These are phyloP conservation scores for Capronia epimyces DNA, from an alignment of 2,329 filamentous ascomycete genomes.

Conservation along the genomic window DNA sequence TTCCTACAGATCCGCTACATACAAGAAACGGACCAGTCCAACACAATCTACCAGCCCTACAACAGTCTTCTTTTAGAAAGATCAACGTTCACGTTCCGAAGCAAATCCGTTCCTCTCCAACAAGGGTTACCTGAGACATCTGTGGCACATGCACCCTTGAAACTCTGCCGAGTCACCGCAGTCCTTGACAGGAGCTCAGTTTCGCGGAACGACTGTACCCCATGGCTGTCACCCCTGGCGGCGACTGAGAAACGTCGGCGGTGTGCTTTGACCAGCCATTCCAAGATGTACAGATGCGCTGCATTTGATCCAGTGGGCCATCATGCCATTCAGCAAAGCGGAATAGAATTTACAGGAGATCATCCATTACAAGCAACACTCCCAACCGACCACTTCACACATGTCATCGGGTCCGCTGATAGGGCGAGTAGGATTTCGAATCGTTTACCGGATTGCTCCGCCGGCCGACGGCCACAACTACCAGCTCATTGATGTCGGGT, in stretches of 20 bases:
- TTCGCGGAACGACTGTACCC: no score
- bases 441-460: constrained; percentile 11
- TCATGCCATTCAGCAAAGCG: background rate
- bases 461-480: constrained; percentile 22
- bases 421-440: constrained; percentile 15
- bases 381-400: background rate
- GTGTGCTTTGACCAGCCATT: background rate
- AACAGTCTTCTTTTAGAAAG: no score
- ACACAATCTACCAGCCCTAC: no score
- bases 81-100: no score
- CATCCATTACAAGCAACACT: background rate
- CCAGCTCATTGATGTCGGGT: constrained; percentile 28
- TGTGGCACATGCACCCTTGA: no score
- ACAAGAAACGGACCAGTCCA: no score
- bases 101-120: no score
- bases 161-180: no score
- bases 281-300: background rate
- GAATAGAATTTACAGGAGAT: background rate
- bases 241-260: background rate
- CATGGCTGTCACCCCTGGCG: no score
- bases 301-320: background rate
- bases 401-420: constrained; percentile 18
- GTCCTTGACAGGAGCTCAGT: no score
- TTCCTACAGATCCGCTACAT: no score
- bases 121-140: no score